Evolutionary conservation across 495 filamentous ascomycete genomes (phyloP).

Genomic region (Trichocladium antarcticum): DNA sequence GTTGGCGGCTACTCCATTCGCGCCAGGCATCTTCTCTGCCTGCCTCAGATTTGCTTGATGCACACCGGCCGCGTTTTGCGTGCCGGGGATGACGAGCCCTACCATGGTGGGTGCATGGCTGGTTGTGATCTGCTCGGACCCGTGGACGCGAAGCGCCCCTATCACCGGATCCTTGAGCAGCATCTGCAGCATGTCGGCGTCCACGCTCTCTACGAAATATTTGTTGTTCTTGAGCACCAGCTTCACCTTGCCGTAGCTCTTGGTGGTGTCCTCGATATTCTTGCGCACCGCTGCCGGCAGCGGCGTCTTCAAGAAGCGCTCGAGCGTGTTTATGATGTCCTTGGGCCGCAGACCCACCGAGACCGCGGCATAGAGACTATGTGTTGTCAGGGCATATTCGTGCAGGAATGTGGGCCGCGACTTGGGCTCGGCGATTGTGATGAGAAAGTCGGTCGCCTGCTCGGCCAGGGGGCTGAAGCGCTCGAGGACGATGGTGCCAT

Average conservation of each 20-base stretch:
- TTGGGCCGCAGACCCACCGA: conserved; percentile 77
- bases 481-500: conserved; percentile 85
- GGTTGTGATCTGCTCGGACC: conserved; percentile 59
- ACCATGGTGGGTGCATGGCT: conserved; percentile 77
- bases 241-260: conserved; percentile 90
- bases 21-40: conserved; percentile 21
- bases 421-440: conserved; percentile 86
- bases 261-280: conserved; percentile 75
- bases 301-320: conserved; percentile 75
- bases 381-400: conserved; percentile 82
- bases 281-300: conserved; percentile 64
- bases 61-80: conserved; percentile 79
- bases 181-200: conserved; percentile 71
- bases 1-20: conserved; percentile 14
- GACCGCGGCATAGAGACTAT: conserved; percentile 90
- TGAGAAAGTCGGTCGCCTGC: conserved; percentile 87
- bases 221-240: conserved; percentile 88
- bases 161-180: conserved; percentile 53
- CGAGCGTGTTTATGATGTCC: conserved; percentile 82
- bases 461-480: conserved; percentile 78
- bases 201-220: conserved; percentile 85
- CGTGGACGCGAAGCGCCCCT: conserved; percentile 36
- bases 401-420: conserved; percentile 81
- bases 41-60: conserved; percentile 47
- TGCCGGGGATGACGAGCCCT: conserved; percentile 88